Evolutionary conservation across 176 grass and related monocot species (phyloP).

Genomic region (Rhynchospora tenuis): DNA sequence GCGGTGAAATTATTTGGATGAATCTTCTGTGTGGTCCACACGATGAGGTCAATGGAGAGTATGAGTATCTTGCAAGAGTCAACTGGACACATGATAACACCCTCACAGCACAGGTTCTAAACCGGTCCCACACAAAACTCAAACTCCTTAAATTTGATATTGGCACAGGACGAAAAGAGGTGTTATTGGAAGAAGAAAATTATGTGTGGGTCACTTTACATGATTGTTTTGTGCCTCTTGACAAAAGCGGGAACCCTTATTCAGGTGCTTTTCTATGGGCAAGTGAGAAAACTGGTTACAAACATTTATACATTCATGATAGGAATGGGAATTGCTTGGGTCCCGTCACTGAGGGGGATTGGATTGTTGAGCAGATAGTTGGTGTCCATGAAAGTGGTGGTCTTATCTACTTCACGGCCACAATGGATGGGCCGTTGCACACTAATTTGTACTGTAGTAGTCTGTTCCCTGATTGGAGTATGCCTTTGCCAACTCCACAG

Average conservation of each 20-base stretch:
- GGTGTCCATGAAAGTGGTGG: constrained; percentile 87
- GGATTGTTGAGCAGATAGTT: constrained; percentile 97
- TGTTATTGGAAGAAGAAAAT: constrained; percentile 68
- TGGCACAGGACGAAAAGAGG: constrained; percentile 55
- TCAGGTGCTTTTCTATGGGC: constrained; percentile 93
- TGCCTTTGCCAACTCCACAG: constrained; percentile 58
- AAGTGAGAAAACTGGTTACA: constrained; percentile 92
- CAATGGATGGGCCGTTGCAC: constrained; percentile 81
- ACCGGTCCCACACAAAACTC: constrained; percentile 76
- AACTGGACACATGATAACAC: constrained; percentile 86
- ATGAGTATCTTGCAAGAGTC: constrained; percentile 93
- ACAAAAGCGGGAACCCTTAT: constrained; percentile 60
- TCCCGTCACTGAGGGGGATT: constrained; percentile 84
- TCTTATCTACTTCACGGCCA: constrained; percentile 74
- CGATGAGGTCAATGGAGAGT: constrained; percentile 40
- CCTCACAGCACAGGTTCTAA: constrained; percentile 85
- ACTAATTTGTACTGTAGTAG: constrained; percentile 76
- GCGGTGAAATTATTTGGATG: constrained; percentile 90
- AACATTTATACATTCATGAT: constrained; percentile 86
- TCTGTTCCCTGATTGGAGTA: constrained; percentile 70
- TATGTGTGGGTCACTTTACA: constrained; percentile 82
- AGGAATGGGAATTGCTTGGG: constrained; percentile 72
- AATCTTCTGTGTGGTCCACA: constrained; percentile 70
- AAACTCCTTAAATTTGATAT: constrained; percentile 89
- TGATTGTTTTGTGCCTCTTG: constrained; percentile 88